Evolutionary conservation across 169 alveolate genomes (phyloP).

Genomic region (Plasmodium knowlesi): DNA sequence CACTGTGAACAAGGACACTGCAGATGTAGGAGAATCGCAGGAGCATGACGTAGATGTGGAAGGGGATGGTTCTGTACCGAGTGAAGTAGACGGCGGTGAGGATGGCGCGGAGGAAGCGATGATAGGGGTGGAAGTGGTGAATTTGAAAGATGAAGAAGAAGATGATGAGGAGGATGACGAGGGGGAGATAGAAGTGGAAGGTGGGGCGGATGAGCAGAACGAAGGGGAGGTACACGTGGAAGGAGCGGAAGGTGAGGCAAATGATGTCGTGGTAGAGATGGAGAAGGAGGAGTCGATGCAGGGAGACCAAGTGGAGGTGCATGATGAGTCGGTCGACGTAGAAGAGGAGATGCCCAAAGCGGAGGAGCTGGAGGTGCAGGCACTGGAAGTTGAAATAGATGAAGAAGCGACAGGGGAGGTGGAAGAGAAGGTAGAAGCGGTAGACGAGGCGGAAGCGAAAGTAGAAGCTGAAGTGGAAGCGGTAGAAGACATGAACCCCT

Average conservation of each 20-base stretch:
- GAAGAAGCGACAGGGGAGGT: neutral
- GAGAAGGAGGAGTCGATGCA: neutral
- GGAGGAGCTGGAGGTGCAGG: neutral
- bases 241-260: neutral
- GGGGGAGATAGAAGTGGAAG: neutral
- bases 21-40: neutral
- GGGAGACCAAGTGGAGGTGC: neutral
- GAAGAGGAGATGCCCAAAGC: neutral
- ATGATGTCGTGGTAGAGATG: neutral
- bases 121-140: neutral
- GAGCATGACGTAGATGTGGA: neutral
- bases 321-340: neutral
- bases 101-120: neutral
- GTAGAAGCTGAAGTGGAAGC: neutral
- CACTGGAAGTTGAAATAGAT: neutral
- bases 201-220: neutral
- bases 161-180: neutral
- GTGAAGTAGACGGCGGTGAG: neutral
- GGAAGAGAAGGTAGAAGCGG: too few relatives aligned
- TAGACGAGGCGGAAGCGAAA: neutral
- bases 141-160: neutral
- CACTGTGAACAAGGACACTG: neutral
- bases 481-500: neutral
- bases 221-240: neutral
- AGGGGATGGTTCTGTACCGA: neutral